Base-by-base conservation (phyloP, 345 rosid genomes). In the Anacardium occidentale region DNA sequence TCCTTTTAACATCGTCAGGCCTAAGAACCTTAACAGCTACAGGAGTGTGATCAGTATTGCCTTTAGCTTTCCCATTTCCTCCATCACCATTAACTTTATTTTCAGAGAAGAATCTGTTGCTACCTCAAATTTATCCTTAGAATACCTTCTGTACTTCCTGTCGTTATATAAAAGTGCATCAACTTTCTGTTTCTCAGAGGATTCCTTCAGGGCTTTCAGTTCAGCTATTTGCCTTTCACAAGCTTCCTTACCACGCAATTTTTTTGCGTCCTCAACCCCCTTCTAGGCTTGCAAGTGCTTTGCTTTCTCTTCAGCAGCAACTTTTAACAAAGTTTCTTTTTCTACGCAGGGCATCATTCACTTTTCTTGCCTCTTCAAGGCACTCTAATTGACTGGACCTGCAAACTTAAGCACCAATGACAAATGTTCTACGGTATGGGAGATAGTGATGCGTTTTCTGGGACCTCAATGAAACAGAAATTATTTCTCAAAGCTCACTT, bases 31-130 rank as follows among this genome's bases (percentile, higher is more conserved):
- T 91, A 44, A 91, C 81, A 76, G 98, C 98, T 7, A 86, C 97
- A 22, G 94, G 94, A 18, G 91, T 91, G 72, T 79, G 93, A 77
- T 94, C 86, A 29, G 91, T 90, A 70, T 74, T 82, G 87, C 97
- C 83, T 82, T 84, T 90, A 83, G 91, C 96, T 78, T 87, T 88
- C 11, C 97, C 97, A n/a, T 86, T 91, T 52, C 89, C 89, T 81
- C 98, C 98, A 80, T 88, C 88, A 29, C 97, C 98, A 63, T 91
- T 91, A 64, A 91, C 77, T 25, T 83, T 85, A 65, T 68, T 65
- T 69, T 85, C 76, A 20, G 88, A 90, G 86, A 91, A 91, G 71
- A 67, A 76, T 82, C 76, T 7, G 98, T 91, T 17, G 94, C 97
- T 59, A 76, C 62, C 81, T 83, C 80, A 24, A 91, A 80, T 48